phyloP scores from a whole-genome alignment of 2,329 filamentous ascomycete genomes.

The Diaporthe vaccinii region DNA sequence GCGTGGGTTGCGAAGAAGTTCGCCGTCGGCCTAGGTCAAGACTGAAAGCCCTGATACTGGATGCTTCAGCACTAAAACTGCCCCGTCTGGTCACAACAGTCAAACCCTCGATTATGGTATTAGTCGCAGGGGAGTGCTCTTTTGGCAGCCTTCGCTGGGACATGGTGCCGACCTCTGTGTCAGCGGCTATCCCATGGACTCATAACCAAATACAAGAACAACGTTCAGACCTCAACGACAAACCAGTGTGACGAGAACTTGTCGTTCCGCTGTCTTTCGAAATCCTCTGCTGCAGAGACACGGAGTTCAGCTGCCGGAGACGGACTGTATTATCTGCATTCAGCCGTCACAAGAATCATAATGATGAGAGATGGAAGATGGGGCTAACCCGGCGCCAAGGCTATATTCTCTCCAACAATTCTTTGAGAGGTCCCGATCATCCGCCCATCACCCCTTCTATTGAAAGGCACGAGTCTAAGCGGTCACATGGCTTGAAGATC shows the following conservation, averaged over 20 bases:
- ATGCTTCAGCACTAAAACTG: neutral
- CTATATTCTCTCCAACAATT: neutral
- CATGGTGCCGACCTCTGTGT: neutral
- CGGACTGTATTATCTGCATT: too few relatives aligned
- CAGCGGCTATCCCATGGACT: neutral
- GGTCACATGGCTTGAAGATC: too few relatives aligned
- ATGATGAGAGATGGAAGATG: neutral
- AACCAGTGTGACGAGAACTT: too few relatives aligned
- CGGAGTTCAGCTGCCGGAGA: too few relatives aligned
- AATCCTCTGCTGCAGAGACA: too few relatives aligned
- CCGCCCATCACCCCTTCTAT: neutral
- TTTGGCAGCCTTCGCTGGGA: neutral
- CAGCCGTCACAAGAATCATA: too few relatives aligned
- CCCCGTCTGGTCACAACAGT: neutral
- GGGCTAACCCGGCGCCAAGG: too few relatives aligned
- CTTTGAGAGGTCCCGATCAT: neutral
- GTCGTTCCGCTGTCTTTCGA: too few relatives aligned
- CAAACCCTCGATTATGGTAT: neutral
- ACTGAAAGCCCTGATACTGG: conserved; percentile 29
- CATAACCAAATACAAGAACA: too few relatives aligned
- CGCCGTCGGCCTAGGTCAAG: conserved; percentile 53
- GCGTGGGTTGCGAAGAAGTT: conserved; percentile 83
- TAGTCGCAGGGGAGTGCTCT: neutral
- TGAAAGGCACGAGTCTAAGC: neutral
- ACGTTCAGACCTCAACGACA: too few relatives aligned